These are phyloP conservation scores for Lentinula detonsa DNA, from an alignment of 768 basidiomycete species.

Conservation along the genomic window DNA sequence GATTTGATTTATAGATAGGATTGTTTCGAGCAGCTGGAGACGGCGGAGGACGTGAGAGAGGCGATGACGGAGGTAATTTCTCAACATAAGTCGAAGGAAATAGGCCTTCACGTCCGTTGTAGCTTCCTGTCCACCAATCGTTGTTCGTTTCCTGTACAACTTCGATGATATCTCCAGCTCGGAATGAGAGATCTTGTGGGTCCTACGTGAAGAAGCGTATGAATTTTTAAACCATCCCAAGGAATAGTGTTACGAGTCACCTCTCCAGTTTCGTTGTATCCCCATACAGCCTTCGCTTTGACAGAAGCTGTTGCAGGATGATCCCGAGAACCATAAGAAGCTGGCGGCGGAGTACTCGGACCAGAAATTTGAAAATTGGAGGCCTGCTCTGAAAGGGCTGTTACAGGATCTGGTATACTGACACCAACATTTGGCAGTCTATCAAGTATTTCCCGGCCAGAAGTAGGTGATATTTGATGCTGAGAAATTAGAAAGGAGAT, in stretches of 20 bases:
- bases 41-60: slow-evolving; percentile 17
- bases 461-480: slow-evolving; percentile 42
- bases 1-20: slow-evolving; percentile 9
- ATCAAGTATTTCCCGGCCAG: slow-evolving; percentile 39
- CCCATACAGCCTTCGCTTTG: slow-evolving; percentile 57
- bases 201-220: slow-evolving; percentile 37
- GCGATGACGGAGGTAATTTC: slow-evolving; percentile 28
- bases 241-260: slow-evolving; percentile 24
- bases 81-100: slow-evolving; percentile 78
- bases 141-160: slow-evolving; percentile 73
- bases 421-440: neutral
- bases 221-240: slow-evolving; percentile 2
- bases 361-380: slow-evolving; percentile 12
- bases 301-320: slow-evolving; percentile 12
- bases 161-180: slow-evolving; percentile 70
- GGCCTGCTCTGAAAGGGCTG: slow-evolving; percentile 11
- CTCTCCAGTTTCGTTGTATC: slow-evolving; percentile 54
- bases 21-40: slow-evolving; percentile 5
- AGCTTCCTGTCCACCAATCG: slow-evolving; percentile 83
- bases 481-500: slow-evolving; percentile 53
- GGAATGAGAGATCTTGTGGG: slow-evolving; percentile 74
- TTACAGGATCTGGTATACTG: slow-evolving; percentile 2
- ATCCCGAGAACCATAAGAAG: slow-evolving; percentile 5
- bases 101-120: slow-evolving; percentile 60
- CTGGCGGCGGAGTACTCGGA: slow-evolving; percentile 7